Conservation (phyloP, 768 basidiomycete species). For the Porphyrellus cyaneotinctus region DNA sequence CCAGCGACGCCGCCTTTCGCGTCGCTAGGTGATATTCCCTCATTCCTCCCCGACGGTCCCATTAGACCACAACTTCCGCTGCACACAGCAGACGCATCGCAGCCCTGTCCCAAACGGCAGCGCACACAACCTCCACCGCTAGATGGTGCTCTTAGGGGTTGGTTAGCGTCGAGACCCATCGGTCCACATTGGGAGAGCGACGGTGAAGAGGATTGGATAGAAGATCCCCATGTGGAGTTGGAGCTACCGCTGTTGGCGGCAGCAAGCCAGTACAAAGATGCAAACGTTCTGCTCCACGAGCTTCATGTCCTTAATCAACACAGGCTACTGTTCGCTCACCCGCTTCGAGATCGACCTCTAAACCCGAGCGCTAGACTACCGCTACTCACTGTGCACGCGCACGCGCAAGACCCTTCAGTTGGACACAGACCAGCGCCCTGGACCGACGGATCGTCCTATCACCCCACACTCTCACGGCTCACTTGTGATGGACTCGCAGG, state of each 20-base stretch:
- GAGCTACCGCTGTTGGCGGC: constrained; percentile 9
- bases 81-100: constrained; percentile 7
- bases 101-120: constrained; percentile 48
- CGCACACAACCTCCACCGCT: constrained; percentile 49
- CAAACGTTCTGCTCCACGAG: constrained; percentile 66
- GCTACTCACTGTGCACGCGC: neutral
- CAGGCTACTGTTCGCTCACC: constrained; percentile 42
- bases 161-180: constrained; percentile 25
- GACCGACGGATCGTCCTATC: constrained; percentile 6
- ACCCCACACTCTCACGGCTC: neutral
- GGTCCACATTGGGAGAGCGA: constrained; percentile 20
- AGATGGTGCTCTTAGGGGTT: constrained; percentile 51
- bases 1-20: constrained; percentile 42
- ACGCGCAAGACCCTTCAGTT: neutral
- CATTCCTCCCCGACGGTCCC: constrained; percentile 11
- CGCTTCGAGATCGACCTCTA: constrained; percentile 9
- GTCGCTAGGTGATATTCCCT: constrained; percentile 26
- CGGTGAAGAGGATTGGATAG: constrained; percentile 33
- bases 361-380: neutral
- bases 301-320: constrained; percentile 67
- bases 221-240: constrained; percentile 34
- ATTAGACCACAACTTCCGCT: constrained; percentile 10
- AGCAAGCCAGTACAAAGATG: constrained; percentile 47
- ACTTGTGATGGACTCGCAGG: neutral
- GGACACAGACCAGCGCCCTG: constrained; percentile 1